Base-by-base conservation (phyloP, 2,329 filamentous ascomycete species). In the Colletotrichum sp. region DNA sequence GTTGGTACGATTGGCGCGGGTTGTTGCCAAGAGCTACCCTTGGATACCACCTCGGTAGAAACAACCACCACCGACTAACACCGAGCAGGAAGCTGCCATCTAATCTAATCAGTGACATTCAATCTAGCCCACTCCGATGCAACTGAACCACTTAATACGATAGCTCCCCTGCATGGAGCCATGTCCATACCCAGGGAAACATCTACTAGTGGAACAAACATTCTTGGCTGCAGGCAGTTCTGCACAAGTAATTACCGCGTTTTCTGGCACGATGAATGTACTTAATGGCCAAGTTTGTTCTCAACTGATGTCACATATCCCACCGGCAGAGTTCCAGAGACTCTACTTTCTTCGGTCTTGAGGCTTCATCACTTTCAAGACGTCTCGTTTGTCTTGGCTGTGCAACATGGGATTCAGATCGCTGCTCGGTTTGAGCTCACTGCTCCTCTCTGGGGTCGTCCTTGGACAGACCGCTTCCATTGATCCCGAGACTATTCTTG, bases 51-150 rank as follows among this genome's bases (percentile, higher is more conserved):
- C 55, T 70, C 66, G 56, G 67, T 24, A 70, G 26, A 32, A 64
- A 48, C 26, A 52, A 26, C 26, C 28, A 70, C 67, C 36, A 70
- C 56, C 67, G 67, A 70, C 67, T 70, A 70, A 58, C 56, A 36
- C 67, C 67, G 67, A 70, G 67, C 36, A 64, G 58, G 38, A 70
- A 70, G 56, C 67, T 70, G 28, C 43, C 36, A 70, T 34, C 67
- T 70, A 64, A 70, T 70, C 67, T 52, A 70, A 70, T 70, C 67
- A 34, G 21, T 32, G 18, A n/a, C 36, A 55, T 56, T 52, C 24
- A 55, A 67, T 58, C 43, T 24, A 30, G 38, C 30, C 65, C 65
- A 58, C 65, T 36, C 28, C 65, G n/a, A 55, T 55, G 43, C 16
- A 7, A 36, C 48, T 38, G 21, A 56, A 7, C 6, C 28, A 58